Conservation (phyloP, 1,284 basidiomycete genomes). For the Ceratobasidium theobromae region DNA sequence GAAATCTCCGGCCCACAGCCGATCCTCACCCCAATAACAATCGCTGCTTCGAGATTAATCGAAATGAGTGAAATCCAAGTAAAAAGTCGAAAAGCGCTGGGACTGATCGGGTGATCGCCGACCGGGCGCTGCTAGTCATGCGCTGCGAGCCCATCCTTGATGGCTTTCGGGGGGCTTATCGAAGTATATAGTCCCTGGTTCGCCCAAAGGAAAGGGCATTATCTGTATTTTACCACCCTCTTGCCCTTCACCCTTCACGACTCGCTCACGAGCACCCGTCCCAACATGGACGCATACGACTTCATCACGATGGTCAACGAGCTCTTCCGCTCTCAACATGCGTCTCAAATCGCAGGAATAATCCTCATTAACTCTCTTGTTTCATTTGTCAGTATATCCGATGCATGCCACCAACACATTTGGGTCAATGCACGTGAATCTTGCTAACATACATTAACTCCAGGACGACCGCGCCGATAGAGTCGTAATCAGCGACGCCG, state of each 20-base stretch:
- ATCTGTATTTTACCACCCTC: constrained; percentile 26
- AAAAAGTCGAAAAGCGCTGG: constrained; percentile 13
- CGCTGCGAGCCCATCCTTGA: constrained; percentile 13
- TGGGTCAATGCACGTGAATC: constrained; percentile 1
- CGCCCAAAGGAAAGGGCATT: background rate
- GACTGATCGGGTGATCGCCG: constrained; percentile 23
- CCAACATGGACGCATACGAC: constrained; percentile 28
- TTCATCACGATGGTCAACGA: constrained; percentile 29
- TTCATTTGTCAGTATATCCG: constrained; percentile 22
- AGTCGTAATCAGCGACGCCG: constrained; percentile 11
- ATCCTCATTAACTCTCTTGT: constrained; percentile 29
- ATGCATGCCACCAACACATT: background rate
- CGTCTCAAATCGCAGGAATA: constrained; percentile 21
- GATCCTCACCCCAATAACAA: constrained; percentile 23
- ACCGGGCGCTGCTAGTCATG: constrained; percentile 11
- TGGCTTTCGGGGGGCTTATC: constrained; percentile 15
- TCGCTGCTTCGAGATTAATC: constrained; percentile 1
- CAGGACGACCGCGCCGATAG: constrained; percentile 14
- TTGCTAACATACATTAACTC: background rate
- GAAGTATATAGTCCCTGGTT: constrained; percentile 24
- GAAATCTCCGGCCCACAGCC: constrained; percentile 8
- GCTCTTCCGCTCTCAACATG: constrained; percentile 29
- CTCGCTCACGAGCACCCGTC: constrained; percentile 20
- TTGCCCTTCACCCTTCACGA: constrained; percentile 7
- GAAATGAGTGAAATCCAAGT: constrained; percentile 13